Conservation (phyloP, 1,284 basidiomycete species). For the Puccinia coronata region DNA sequence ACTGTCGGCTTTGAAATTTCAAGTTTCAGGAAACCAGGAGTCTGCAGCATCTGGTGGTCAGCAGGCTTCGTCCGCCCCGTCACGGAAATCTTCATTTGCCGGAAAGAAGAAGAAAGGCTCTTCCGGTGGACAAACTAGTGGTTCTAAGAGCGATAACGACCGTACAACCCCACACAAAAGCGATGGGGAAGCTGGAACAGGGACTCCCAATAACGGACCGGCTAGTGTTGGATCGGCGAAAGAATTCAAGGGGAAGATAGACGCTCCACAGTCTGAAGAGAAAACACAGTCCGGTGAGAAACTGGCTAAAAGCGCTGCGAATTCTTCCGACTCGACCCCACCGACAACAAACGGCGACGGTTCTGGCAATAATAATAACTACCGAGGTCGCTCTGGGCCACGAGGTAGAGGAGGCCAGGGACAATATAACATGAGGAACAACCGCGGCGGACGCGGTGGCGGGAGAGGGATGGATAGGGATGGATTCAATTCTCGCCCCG, state of each 20-base stretch:
- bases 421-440: slow-evolving; percentile 23
- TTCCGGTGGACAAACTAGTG: neutral
- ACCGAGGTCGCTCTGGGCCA: slow-evolving; percentile 6
- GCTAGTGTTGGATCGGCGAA: neutral
- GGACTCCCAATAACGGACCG: neutral
- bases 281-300: slow-evolving; percentile 19
- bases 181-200: slow-evolving; percentile 9
- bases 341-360: slow-evolving; percentile 3
- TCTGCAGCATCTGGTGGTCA: neutral
- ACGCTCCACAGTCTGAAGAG: neutral
- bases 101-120: slow-evolving; percentile 40
- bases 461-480: slow-evolving; percentile 21
- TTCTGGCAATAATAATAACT: neutral
- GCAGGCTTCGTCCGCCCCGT: slow-evolving; percentile 11
- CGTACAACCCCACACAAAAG: slow-evolving; percentile 11
- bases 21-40: slow-evolving; percentile 15
- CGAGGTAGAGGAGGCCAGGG: slow-evolving; percentile 38
- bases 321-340: slow-evolving; percentile 11
- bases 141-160: slow-evolving; percentile 32
- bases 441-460: slow-evolving; percentile 16
- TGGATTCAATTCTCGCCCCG: slow-evolving; percentile 30
- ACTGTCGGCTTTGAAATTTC: neutral
- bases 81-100: slow-evolving; percentile 41
- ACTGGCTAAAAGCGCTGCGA: neutral
- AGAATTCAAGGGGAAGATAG: slow-evolving; percentile 8